A percentile compares a stretch with the other conserved stretches of the same genome.
phyloP scores from a whole-genome alignment of 352 stramenopile genomes.

The Blastocystis sp. region DNA sequence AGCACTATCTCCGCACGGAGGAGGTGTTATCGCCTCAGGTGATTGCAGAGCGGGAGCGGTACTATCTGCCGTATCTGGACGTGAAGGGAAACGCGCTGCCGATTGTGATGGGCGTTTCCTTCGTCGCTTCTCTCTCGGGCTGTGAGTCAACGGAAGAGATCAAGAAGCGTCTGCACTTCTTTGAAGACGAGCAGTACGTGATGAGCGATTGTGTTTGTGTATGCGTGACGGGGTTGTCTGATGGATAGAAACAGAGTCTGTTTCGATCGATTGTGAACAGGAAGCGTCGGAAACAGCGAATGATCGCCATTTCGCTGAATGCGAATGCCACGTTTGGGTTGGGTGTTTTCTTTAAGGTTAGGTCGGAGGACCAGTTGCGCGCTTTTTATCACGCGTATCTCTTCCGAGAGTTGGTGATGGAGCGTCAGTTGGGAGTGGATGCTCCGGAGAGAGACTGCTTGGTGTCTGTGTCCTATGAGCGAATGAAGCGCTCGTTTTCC shows the following conservation, averaged over 20 bases:
- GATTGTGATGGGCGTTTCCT: conserved; percentile 11
- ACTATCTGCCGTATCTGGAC: conserved; percentile 28
- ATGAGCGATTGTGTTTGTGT: conserved; percentile 2
- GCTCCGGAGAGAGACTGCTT: too few relatives aligned
- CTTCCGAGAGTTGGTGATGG: not conserved
- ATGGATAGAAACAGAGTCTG: conserved; percentile 3
- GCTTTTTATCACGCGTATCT: conserved; percentile 56
- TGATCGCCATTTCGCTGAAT: conserved; percentile 20
- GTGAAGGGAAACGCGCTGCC: not conserved
- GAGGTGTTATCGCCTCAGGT: conserved; percentile 6
- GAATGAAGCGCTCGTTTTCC: conserved; percentile 7
- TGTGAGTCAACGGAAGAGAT: not conserved
- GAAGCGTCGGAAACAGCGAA: not conserved
- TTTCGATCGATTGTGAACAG: conserved; percentile 21
- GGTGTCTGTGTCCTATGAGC: not conserved
- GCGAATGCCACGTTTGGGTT: not conserved
- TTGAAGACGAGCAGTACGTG: not conserved
- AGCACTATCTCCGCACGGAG: not conserved
- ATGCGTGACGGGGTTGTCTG: not conserved
- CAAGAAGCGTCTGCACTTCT: not conserved
- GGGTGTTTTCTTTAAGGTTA: not conserved
- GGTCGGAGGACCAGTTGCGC: conserved; percentile 21
- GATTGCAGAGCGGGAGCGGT: conserved; percentile 11
- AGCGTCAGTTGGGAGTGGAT: not conserved
- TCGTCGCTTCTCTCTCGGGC: not conserved